phyloP scores from a whole-genome alignment of 495 filamentous ascomycete genomes.

The Lepidopterella palustris region DNA sequence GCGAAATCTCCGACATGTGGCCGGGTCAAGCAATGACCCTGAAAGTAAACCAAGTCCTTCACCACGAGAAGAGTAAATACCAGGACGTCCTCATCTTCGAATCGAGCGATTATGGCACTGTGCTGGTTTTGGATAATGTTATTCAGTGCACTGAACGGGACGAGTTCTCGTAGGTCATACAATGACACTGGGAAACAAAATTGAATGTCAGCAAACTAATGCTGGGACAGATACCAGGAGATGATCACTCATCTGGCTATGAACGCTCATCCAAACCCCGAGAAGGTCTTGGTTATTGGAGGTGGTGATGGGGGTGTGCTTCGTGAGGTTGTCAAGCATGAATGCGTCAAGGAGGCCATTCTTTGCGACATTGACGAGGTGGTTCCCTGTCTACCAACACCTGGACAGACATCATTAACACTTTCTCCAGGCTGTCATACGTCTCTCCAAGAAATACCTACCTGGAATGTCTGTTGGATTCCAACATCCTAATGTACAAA shows the following conservation, averaged over 20 bases:
- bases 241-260: conserved; percentile 99
- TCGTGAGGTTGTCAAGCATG: conserved; percentile 97
- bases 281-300: conserved; percentile 96
- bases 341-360: conserved; percentile 77
- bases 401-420: not conserved
- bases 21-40: conserved; percentile 98
- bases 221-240: conserved; percentile 74
- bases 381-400: too few species aligned
- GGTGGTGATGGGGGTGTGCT: conserved; percentile 96
- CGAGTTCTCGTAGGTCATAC: conserved; percentile 75
- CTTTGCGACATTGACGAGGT: conserved; percentile 99
- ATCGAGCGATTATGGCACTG: conserved; percentile 90
- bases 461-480: conserved; percentile 90
- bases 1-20: conserved; percentile 96
- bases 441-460: conserved; percentile 96
- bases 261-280: conserved; percentile 95
- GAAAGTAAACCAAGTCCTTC: conserved; percentile 92
- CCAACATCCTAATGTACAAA: conserved; percentile 84
- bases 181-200: conserved; percentile 18
- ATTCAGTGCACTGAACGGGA: conserved; percentile 98
- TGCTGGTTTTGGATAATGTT: conserved; percentile 97
- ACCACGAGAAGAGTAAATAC: conserved; percentile 98
- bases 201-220: not conserved
- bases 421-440: conserved; percentile 72
- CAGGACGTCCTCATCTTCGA: conserved; percentile 98